Evolutionary conservation across 352 stramenopile genomes (phyloP).

Genomic region (Globisporangium echinulatum): DNA sequence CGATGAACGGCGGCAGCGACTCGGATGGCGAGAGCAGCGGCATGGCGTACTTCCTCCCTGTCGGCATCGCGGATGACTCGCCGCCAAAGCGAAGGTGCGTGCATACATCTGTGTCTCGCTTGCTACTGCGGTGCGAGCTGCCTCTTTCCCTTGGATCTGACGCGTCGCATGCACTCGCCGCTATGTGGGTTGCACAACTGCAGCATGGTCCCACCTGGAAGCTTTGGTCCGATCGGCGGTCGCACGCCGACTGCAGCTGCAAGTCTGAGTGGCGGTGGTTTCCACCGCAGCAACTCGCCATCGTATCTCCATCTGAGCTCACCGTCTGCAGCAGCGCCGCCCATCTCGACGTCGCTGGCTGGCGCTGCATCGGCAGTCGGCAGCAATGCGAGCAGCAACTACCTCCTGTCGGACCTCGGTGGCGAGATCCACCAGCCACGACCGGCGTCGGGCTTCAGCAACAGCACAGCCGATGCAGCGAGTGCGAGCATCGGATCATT

Average conservation of each 20-base stretch:
- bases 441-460: constrained; percentile 12
- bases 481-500: constrained; percentile 20
- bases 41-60: constrained; percentile 82
- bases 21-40: constrained; percentile 47
- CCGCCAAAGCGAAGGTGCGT: constrained; percentile 59
- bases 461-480: constrained; percentile 4
- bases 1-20: constrained; percentile 17
- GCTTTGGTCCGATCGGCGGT: constrained; percentile 43
- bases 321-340: neutral
- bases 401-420: constrained; percentile 47
- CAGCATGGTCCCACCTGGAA: constrained; percentile 14
- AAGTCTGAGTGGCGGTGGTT: constrained; percentile 1
- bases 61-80: constrained; percentile 79
- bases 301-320: constrained; percentile 9
- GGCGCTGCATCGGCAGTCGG: neutral
- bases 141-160: too few relatives aligned
- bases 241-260: constrained; percentile 12
- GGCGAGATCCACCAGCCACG: constrained; percentile 44
- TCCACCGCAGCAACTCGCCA: constrained; percentile 13
- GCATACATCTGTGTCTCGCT: neutral
- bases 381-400: constrained; percentile 12
- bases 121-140: too few relatives aligned
- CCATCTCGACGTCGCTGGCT: neutral
- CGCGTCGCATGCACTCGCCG: too few relatives aligned
- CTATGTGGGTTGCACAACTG: neutral